Evolutionary conservation across 495 filamentous ascomycete genomes (phyloP).

Genomic region (Aspergillus indologenus): DNA sequence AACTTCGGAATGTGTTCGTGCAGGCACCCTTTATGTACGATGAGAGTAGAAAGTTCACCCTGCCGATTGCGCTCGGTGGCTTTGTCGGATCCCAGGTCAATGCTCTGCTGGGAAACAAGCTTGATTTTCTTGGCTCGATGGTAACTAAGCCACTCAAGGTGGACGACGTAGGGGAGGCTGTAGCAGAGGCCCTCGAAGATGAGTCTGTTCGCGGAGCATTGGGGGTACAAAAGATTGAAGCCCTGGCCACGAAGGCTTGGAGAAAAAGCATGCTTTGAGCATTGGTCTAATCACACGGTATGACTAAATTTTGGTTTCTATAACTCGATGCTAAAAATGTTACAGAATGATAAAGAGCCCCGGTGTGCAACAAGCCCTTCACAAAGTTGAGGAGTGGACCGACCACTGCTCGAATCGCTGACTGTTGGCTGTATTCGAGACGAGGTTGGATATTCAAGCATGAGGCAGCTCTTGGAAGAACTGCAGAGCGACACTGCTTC

Average conservation of each 20-base stretch:
- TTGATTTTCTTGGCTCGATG: constrained; percentile 73
- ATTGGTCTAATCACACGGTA: constrained; percentile 2
- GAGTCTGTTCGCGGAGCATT: constrained; percentile 65
- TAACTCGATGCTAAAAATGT: neutral
- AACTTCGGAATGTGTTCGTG: constrained; percentile 76
- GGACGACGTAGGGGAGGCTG: constrained; percentile 78
- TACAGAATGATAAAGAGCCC: neutral
- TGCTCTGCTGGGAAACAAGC: constrained; percentile 63
- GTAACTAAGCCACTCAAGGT: constrained; percentile 82
- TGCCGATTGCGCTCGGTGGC: constrained; percentile 75
- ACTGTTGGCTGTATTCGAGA: too few relatives aligned
- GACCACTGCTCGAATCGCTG: too few relatives aligned
- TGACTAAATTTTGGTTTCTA: neutral
- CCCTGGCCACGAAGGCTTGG: constrained; percentile 72
- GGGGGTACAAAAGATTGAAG: constrained; percentile 66
- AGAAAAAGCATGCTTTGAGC: constrained; percentile 73
- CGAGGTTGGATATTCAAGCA: neutral
- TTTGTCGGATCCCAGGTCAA: constrained; percentile 69
- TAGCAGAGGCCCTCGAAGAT: constrained; percentile 75
- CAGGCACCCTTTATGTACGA: constrained; percentile 90
- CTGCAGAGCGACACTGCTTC: neutral
- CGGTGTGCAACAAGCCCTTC: neutral
- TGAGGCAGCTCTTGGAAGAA: neutral
- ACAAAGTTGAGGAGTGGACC: too few relatives aligned
- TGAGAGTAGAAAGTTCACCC: constrained; percentile 70